phyloP scores from a whole-genome alignment of 306 rosid genomes.

The Cucurbita argyrosperma region DNA sequence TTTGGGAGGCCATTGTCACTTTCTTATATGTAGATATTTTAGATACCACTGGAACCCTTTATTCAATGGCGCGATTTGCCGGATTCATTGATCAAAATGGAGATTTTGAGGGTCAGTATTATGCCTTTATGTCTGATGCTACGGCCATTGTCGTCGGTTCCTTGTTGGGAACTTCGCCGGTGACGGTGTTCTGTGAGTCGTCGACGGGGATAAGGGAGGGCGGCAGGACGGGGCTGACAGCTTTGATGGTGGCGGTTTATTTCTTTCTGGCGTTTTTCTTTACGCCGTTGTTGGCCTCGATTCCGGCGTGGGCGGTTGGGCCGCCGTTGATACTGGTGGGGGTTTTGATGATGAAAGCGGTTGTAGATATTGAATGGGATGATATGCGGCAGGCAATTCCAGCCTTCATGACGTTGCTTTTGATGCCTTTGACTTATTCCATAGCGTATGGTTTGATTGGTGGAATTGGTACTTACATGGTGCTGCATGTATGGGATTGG shows the following conservation, averaged over 20 bases:
- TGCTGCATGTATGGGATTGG: constrained; percentile 78
- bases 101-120: constrained; percentile 76
- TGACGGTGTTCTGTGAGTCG: constrained; percentile 73
- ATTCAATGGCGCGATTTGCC: constrained; percentile 89
- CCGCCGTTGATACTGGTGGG: constrained; percentile 94
- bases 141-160: constrained; percentile 84
- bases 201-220: constrained; percentile 96
- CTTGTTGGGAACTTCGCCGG: constrained; percentile 74
- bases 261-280: constrained; percentile 67
- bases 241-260: constrained; percentile 52
- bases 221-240: constrained; percentile 82
- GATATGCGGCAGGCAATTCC: constrained; percentile 92
- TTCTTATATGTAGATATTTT: constrained; percentile 78
- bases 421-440: constrained; percentile 84
- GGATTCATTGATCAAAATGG: constrained; percentile 64
- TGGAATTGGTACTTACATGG: constrained; percentile 68
- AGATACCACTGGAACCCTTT: constrained; percentile 77
- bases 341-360: constrained; percentile 88
- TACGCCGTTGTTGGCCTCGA: constrained; percentile 88
- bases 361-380: constrained; percentile 81
- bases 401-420: constrained; percentile 67
- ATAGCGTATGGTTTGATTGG: constrained; percentile 83
- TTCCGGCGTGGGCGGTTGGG: constrained; percentile 99
- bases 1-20: constrained; percentile 85
- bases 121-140: constrained; percentile 95